Evolutionary conservation across 2,329 filamentous ascomycete genomes (phyloP).

Genomic region (Xylaria sp.): DNA sequence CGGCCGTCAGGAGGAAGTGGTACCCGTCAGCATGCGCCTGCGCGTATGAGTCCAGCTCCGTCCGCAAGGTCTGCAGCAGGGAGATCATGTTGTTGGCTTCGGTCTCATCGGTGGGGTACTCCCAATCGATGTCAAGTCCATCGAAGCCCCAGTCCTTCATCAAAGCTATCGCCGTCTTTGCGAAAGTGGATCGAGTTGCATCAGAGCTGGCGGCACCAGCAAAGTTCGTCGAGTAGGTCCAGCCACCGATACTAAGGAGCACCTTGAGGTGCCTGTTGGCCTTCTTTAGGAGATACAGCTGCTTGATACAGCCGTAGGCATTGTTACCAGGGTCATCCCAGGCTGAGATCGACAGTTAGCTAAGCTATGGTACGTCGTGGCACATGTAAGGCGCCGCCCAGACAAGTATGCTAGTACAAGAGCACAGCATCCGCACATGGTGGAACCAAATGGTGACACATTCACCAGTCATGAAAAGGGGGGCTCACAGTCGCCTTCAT

Average conservation of each 20-base stretch:
- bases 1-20: constrained; percentile 58
- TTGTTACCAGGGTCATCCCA: constrained; percentile 70
- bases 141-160: constrained; percentile 72
- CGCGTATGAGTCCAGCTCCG: constrained; percentile 53
- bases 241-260: constrained; percentile 81
- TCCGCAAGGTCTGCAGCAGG: constrained; percentile 48
- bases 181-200: constrained; percentile 66
- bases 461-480: not conserved
- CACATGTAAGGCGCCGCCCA: not conserved
- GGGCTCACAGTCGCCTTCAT: constrained; percentile 62
- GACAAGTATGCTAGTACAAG: not conserved
- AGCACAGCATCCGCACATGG: not conserved
- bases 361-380: not conserved
- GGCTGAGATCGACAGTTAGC: constrained; percentile 35
- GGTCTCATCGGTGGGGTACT: constrained; percentile 42
- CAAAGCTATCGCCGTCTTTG: constrained; percentile 66
- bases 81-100: constrained; percentile 49
- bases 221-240: constrained; percentile 82
- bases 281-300: constrained; percentile 78
- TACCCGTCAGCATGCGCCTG: constrained; percentile 47
- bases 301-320: constrained; percentile 79
- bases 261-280: constrained; percentile 76
- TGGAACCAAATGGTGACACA: not conserved
- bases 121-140: constrained; percentile 45
- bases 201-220: constrained; percentile 66